phyloP scores from a whole-genome alignment of 371 early-diverging fungal genomes.

The Gilbertella persicaria region DNA sequence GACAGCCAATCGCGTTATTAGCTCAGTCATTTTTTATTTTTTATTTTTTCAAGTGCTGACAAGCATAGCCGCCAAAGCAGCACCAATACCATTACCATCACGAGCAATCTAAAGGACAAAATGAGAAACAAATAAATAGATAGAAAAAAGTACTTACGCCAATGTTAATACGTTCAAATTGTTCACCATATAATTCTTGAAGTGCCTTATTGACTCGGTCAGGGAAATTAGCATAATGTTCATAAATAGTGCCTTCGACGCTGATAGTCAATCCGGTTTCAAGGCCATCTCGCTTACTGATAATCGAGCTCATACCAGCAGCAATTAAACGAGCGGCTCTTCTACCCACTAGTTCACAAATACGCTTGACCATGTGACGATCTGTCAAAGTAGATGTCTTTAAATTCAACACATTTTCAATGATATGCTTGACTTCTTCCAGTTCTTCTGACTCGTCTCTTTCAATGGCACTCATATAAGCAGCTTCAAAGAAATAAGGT shows the following conservation, averaged over 20 bases:
- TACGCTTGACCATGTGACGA: constrained; percentile 75
- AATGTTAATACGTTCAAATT: constrained; percentile 45
- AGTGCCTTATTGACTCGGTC: constrained; percentile 73
- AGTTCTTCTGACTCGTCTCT: constrained; percentile 74
- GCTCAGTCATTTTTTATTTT: no score
- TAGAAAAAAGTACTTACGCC: constrained; percentile 27
- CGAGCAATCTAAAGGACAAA: constrained; percentile 28
- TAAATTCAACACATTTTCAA: constrained; percentile 76
- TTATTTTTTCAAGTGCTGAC: no score
- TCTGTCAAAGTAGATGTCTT: constrained; percentile 72
- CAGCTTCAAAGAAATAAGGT: constrained; percentile 82
- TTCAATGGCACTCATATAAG: constrained; percentile 88
- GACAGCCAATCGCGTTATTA: no score
- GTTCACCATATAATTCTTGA: constrained; percentile 71
- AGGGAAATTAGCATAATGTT: constrained; percentile 82
- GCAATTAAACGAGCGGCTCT: constrained; percentile 90
- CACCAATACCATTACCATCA: constrained; percentile 83
- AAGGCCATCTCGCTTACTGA: constrained; percentile 57
- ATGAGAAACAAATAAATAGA: background rate
- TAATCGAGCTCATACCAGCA: constrained; percentile 84
- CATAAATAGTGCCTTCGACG: constrained; percentile 85
- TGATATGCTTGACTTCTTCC: constrained; percentile 65
- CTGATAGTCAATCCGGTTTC: constrained; percentile 71
- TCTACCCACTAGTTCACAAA: constrained; percentile 81
- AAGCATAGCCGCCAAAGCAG: constrained; percentile 78